These are phyloP conservation scores for Penicillium sp. DNA, from an alignment of 2,329 filamentous ascomycete species.

Conservation along the genomic window DNA sequence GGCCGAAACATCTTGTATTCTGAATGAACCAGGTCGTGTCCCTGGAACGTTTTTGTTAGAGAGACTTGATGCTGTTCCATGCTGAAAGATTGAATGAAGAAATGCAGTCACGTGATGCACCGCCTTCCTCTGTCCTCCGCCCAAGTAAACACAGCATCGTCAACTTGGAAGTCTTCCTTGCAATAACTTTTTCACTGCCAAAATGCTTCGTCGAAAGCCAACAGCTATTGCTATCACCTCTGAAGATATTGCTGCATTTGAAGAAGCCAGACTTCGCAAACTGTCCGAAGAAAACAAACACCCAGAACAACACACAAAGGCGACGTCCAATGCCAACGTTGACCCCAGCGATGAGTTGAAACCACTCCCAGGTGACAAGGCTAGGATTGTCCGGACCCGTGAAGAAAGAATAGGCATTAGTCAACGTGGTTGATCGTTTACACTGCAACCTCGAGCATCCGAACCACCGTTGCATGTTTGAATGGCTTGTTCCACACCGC, in stretches of 20 bases:
- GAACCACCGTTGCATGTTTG: not conserved
- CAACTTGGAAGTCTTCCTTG: not conserved
- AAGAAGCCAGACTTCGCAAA: slow-evolving; percentile 41
- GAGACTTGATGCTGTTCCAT: not conserved
- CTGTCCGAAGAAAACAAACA: slow-evolving; percentile 28
- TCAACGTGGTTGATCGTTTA: slow-evolving; percentile 22
- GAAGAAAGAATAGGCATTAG: slow-evolving; percentile 47
- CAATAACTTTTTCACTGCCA: slow-evolving; percentile 2
- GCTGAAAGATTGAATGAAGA: slow-evolving; percentile 7
- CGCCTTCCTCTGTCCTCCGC: not conserved
- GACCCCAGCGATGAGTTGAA: slow-evolving; percentile 53
- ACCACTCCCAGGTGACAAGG: slow-evolving; percentile 50
- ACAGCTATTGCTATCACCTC: slow-evolving; percentile 51
- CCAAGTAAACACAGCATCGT: not conserved
- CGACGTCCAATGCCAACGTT: slow-evolving; percentile 26
- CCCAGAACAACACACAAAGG: slow-evolving; percentile 19
- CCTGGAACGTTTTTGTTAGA: not conserved
- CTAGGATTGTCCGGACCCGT: slow-evolving; percentile 46
- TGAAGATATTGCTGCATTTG: slow-evolving; percentile 49
- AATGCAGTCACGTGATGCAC: slow-evolving; percentile 17
- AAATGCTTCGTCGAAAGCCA: slow-evolving; percentile 52
- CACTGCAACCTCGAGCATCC: not conserved
- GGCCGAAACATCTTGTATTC: slow-evolving; percentile 29
- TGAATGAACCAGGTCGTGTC: not conserved
- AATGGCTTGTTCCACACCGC: not conserved